phyloP scores from a whole-genome alignment of 371 early-diverging fungal species.

The Capillidium heterosporum region DNA sequence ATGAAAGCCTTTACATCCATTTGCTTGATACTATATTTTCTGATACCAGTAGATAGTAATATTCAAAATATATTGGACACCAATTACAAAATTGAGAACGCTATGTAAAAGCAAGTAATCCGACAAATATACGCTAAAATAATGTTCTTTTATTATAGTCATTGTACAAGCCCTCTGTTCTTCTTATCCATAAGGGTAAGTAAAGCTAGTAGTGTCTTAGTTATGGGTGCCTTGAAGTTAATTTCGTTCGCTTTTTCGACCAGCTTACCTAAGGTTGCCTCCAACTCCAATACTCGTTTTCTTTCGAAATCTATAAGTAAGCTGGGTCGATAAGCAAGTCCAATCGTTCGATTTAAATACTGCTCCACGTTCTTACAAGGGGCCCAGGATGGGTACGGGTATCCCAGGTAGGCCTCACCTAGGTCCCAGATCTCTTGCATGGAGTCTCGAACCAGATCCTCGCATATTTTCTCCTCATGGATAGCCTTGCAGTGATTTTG shows the following conservation, averaged over 20 bases:
- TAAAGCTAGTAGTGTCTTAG: neutral
- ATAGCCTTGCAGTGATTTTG: constrained; percentile 36
- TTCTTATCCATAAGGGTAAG: neutral
- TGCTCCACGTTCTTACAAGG: constrained; percentile 18
- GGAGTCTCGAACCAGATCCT: constrained; percentile 20
- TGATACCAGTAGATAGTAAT: too few species aligned
- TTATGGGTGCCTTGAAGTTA: neutral
- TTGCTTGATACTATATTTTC: too few species aligned
- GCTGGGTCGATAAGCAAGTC: constrained; percentile 37
- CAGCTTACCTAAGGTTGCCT: constrained; percentile 39
- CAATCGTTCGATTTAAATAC: constrained; percentile 24
- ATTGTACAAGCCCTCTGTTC: neutral
- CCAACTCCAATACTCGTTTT: constrained; percentile 37
- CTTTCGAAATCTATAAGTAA: constrained; percentile 45
- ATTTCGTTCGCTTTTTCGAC: constrained; percentile 26
- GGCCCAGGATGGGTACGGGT: constrained; percentile 15
- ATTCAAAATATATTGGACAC: too few species aligned
- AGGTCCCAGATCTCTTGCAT: constrained; percentile 42
- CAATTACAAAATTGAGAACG: too few species aligned
- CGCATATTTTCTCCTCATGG: constrained; percentile 25
- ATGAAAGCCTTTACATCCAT: too few species aligned
- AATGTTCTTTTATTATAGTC: too few species aligned
- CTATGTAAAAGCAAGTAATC: too few species aligned
- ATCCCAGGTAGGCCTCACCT: constrained; percentile 19
- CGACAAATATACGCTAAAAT: too few species aligned